Evolutionary conservation across 257 asterid genomes (phyloP).

Genomic region (Coffea eugenioides): DNA sequence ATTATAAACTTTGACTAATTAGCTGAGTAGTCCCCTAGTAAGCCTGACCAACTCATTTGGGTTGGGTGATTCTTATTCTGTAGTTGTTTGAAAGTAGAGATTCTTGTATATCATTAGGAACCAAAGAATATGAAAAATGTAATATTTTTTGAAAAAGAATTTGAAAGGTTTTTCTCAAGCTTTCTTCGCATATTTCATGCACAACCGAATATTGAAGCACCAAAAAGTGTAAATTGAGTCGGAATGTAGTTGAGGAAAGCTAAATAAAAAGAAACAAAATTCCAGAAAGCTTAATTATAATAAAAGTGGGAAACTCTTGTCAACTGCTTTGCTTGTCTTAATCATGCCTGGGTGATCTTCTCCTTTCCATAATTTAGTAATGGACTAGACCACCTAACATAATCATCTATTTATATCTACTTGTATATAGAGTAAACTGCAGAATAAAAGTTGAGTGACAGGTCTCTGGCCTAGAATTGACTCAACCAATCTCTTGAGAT

Average conservation of each 20-base stretch:
- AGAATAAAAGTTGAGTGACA: background rate
- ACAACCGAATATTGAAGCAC: background rate
- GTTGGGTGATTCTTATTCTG: background rate
- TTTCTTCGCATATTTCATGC: background rate
- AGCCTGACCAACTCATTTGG: background rate
- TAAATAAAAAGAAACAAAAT: no score
- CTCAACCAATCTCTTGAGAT: background rate
- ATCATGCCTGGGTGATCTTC: background rate
- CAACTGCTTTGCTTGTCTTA: background rate
- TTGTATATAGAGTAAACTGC: background rate
- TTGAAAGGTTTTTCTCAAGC: background rate
- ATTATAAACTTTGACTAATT: background rate
- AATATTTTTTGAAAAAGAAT: background rate
- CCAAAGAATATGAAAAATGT: background rate
- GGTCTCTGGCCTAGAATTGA: background rate
- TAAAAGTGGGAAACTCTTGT: background rate
- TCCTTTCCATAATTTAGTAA: background rate
- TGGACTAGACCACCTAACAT: background rate
- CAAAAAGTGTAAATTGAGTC: background rate
- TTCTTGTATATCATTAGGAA: background rate
- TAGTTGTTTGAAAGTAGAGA: background rate
- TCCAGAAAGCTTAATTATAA: no score
- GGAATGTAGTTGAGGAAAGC: background rate
- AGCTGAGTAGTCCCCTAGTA: background rate
- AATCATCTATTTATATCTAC: background rate